Evolutionary conservation across 1,284 basidiomycete genomes (phyloP), one percentile per base, ranked within the genome.

Genomic region (Ganoderma multipileum): DNA sequence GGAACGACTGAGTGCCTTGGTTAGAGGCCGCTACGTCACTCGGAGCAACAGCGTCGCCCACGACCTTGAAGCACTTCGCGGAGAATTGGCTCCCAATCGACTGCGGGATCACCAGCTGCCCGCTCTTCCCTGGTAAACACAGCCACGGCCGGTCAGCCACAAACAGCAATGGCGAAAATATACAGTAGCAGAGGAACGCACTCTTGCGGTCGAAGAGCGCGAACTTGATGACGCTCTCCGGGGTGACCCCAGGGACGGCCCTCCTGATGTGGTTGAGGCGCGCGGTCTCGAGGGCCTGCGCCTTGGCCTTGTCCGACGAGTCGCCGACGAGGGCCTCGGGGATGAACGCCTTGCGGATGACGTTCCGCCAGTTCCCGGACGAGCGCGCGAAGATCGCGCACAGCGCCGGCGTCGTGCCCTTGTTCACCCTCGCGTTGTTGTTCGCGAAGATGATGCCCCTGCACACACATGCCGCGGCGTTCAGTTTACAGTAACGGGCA

Each of bases 321-420:
- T 62, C 61, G 18, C 61, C 61, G 61, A 62, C 61, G 18, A 62
- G 61, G 23, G 4, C 36, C 14, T 62, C 42, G 42, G 61, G 41
- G 42, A 44, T 44, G 61, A 62, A 62, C 28, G 61, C 41, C 61
- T 62, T 62, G 42, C 61, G 61, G 61, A 62, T 20, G 8, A 41
- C 26, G 26, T 20, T 36, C 11, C 42, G 61, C 61, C 61, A 62
- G 42, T 62, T 62, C 11, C 20, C 41, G 28, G 41, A 33, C 42
- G 42, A 47, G 28, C 30, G 47, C 7, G 61, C 61, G 61, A 62
- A 62, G 61, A 62, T 36, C 9, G 61, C 61, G 39, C 61, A 62
- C 20, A 62, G 61, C 42, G 26, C 23, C 2, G 61, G 36, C 16
- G 61, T 62, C 41, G 39, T 62, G 18, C 39, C 39, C 28, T 33